These are phyloP conservation scores for Amaranthus cruentus DNA, from an alignment of 148 eudicot species.

Conservation along the genomic window DNA sequence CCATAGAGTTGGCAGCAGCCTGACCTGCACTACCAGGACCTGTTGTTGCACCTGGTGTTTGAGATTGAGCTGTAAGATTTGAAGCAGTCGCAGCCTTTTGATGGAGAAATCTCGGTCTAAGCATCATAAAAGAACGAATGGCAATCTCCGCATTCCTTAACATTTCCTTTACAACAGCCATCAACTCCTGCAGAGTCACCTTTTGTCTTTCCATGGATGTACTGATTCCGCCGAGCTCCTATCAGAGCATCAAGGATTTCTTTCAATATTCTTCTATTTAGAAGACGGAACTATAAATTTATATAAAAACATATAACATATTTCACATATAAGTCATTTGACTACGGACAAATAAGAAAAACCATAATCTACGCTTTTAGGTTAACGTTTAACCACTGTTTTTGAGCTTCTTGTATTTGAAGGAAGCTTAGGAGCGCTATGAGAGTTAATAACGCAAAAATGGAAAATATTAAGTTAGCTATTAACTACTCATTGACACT, in stretches of 20 bases:
- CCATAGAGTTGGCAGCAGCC: slow-evolving; percentile 40
- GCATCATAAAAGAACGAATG: slow-evolving; percentile 87
- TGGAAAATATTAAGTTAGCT: too few species aligned
- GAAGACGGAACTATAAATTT: too few species aligned
- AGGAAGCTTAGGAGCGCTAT: too few species aligned
- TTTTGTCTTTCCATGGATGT: slow-evolving; percentile 85
- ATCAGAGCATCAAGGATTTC: slow-evolving; percentile 1
- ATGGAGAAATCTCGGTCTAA: slow-evolving; percentile 79
- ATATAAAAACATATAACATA: too few species aligned
- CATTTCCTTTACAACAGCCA: slow-evolving; percentile 74
- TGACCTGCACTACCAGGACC: slow-evolving; percentile 36
- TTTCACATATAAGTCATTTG: too few species aligned
- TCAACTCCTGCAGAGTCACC: slow-evolving; percentile 66
- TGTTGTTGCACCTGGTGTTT: slow-evolving; percentile 46
- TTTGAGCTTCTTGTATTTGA: too few species aligned
- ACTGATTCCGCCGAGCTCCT: slow-evolving; percentile 92
- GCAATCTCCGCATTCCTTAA: slow-evolving; percentile 79
- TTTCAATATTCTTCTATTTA: not conserved
- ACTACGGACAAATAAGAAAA: too few species aligned
- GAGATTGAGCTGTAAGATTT: slow-evolving; percentile 43
- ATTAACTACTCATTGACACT: too few species aligned
- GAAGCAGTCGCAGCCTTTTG: slow-evolving; percentile 44
- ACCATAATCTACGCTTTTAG: too few species aligned
- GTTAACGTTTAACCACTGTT: too few species aligned
- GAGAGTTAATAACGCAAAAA: too few species aligned